These are phyloP conservation scores for Blastocystis sp. DNA, from an alignment of 352 stramenopile genomes.

Conservation along the genomic window DNA sequence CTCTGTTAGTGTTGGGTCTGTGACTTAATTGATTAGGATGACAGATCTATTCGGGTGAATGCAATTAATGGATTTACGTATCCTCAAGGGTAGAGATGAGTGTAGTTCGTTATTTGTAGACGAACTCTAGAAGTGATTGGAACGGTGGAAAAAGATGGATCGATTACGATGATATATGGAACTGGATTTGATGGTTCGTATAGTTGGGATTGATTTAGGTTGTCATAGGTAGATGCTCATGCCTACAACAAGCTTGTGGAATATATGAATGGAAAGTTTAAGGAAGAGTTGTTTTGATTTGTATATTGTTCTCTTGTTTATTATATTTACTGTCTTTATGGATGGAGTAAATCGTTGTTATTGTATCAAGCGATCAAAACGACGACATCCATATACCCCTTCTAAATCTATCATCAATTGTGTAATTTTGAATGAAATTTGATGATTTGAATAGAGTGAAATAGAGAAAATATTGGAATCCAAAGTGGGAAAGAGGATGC, in stretches of 20 bases:
- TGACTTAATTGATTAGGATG: neutral
- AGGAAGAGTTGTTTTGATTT: constrained; percentile 29
- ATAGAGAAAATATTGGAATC: too few species aligned
- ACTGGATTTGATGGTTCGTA: constrained; percentile 30
- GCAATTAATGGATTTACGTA: neutral
- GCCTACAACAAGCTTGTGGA: constrained; percentile 27
- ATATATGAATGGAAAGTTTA: constrained; percentile 34
- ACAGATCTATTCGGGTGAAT: neutral
- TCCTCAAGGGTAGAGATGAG: neutral
- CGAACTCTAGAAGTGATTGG: constrained; percentile 4
- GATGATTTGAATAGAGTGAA: neutral
- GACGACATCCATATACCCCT: neutral
- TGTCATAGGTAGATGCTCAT: neutral
- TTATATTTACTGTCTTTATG: neutral
- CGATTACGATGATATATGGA: neutral
- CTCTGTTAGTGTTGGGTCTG: neutral
- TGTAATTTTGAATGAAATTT: neutral
- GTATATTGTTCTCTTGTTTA: constrained; percentile 7
- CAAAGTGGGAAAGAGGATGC: too few species aligned
- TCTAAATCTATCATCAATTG: neutral
- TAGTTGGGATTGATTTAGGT: neutral
- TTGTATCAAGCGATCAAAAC: neutral
- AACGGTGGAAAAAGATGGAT: neutral
- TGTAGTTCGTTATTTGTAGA: neutral
- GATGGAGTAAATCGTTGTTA: neutral